Base-by-base conservation (phyloP, 176 grass and related monocot genomes). In the Avena insularis region DNA sequence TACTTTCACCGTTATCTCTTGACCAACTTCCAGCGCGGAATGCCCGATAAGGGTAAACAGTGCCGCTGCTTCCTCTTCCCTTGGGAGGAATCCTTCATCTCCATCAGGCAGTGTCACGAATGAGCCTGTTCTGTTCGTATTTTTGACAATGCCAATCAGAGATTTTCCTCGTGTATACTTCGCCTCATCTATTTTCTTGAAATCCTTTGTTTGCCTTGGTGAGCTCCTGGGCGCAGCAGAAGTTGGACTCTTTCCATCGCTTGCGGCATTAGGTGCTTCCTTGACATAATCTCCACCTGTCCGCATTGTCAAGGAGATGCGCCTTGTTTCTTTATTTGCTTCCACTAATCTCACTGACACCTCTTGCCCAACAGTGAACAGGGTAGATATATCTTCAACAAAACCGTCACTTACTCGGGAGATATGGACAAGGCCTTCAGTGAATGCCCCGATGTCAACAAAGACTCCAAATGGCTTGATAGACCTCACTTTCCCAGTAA, bases 401-500 rank as follows among this genome's bases (percentile, higher is more conserved):
- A 87, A 99, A 13, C 84, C 89, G 33, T 92, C 91, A 68, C 97
- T 99, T 77, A 94, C 83, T 89, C 89, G 79, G 29, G 97, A 99
- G 84, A 99, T 90, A 83, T 96, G 97, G 27, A 99, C 97, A 85
- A 96, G 85, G 48, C 97, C 97, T 78, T 99, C 92, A 16, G 87
- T 93, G 84, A 91, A 99, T 33, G 92, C 90, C 17, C 97, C 97
- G 71, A 99, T 86, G 71, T 99, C 94, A 69, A 96, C 94, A 78
- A 99, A 99, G 77, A 89, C 53, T 75, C 97, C 97, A 83, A 99
- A 99, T 75, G 94, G 94, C 59, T 94, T 91, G 82, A 99, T 92
- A 48, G 97, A 96, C 72, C 91, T 91, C 47, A 99, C 90, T 65
- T 91, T 92, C 69, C 97, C 97, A 15, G 85, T 90, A 83, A 96